These are phyloP conservation scores for Aspergillus ochraceus DNA, from an alignment of 2,329 filamentous ascomycete species.

Conservation along the genomic window DNA sequence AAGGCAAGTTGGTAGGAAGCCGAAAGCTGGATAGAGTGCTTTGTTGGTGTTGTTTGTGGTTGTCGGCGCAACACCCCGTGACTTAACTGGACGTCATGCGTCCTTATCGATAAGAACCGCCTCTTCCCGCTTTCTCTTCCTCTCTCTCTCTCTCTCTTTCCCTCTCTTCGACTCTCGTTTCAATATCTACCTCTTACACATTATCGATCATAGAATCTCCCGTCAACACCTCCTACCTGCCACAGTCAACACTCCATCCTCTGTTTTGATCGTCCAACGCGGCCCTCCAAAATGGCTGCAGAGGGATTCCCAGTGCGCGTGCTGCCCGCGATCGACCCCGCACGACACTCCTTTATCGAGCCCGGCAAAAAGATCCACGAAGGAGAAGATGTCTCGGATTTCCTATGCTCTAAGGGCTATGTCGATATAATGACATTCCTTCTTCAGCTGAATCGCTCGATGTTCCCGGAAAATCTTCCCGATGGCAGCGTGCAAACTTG, in stretches of 20 bases:
- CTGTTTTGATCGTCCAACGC: not conserved
- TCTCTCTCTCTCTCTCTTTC: not conserved
- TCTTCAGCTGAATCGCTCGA: slow-evolving; percentile 82
- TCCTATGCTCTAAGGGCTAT: slow-evolving; percentile 80
- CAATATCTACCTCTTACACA: not conserved
- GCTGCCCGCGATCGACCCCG: slow-evolving; percentile 48
- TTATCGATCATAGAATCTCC: not conserved
- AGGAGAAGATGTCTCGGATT: slow-evolving; percentile 75
- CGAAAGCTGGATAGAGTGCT: not conserved
- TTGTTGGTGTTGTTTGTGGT: not conserved
- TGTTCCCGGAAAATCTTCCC: slow-evolving; percentile 67
- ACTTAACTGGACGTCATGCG: slow-evolving; percentile 4
- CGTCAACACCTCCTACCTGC: not conserved
- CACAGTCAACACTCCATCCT: not conserved
- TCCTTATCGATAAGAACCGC: slow-evolving; percentile 4
- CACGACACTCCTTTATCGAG: slow-evolving; percentile 59
- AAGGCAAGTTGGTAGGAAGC: not conserved
- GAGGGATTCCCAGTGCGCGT: slow-evolving; percentile 34
- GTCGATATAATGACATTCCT: slow-evolving; percentile 83
- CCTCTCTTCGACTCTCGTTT: too few relatives aligned
- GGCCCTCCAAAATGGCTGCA: slow-evolving; percentile 20
- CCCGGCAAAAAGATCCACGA: slow-evolving; percentile 85
- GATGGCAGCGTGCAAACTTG: slow-evolving; percentile 51
- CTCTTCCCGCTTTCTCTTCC: not conserved
- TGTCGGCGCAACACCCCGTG: slow-evolving; percentile 3